A percentile compares a stretch with the other conserved stretches of the same genome.
Conservation (phyloP, 1,284 basidiomycete genomes). For the Cutaneotrichosporon spelunceum region DNA sequence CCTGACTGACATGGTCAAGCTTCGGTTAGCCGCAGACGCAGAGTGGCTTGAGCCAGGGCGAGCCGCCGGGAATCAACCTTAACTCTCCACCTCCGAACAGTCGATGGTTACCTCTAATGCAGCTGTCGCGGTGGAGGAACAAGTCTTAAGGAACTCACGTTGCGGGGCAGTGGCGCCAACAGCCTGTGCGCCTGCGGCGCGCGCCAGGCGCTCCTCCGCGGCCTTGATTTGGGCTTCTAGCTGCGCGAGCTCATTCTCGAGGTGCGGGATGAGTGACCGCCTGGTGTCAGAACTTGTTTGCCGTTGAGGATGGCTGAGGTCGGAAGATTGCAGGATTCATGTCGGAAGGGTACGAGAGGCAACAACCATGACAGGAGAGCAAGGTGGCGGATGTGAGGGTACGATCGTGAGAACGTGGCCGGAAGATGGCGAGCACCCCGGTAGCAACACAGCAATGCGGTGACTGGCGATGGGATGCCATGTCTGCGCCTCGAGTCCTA, state of each 20-base stretch:
- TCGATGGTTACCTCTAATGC: background rate
- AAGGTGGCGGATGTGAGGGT: background rate
- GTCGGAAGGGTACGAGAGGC: background rate
- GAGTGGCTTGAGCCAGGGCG: background rate
- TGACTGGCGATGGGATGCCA: background rate
- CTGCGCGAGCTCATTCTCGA: slow-evolving; percentile 43
- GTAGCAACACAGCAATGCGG: background rate
- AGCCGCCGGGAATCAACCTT: background rate
- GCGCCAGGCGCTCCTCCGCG: slow-evolving; percentile 39
- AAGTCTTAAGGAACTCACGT: slow-evolving; percentile 6
- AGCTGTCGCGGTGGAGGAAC: background rate
- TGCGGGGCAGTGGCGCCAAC: slow-evolving; percentile 2
- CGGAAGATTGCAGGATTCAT: background rate
- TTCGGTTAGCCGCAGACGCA: background rate
- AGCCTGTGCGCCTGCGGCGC: slow-evolving; percentile 8
- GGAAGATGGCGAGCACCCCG: background rate
- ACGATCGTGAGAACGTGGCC: background rate
- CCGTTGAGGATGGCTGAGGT: background rate
- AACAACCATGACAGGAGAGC: background rate
- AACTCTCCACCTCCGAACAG: background rate
- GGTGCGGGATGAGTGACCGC: slow-evolving; percentile 40
- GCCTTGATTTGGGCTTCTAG: slow-evolving; percentile 48
- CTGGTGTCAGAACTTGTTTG: slow-evolving; percentile 22
- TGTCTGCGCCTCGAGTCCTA: background rate
- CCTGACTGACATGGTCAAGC: background rate